Conservation (phyloP, 495 filamentous ascomycete genomes). For the Neurospora sp. region DNA sequence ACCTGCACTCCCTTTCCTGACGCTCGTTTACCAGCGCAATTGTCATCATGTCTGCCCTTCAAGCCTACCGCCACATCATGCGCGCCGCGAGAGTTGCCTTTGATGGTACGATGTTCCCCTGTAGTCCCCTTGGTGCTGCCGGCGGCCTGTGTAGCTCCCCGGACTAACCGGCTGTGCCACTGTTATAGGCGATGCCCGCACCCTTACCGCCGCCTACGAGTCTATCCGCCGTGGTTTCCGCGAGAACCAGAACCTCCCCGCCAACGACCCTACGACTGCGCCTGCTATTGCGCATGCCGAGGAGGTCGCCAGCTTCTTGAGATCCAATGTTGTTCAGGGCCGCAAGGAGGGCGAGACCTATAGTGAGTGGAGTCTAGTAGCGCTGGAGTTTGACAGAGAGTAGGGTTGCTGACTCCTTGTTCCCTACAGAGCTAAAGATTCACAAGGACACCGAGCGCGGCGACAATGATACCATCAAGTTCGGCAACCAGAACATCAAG, state of each 20-base stretch:
- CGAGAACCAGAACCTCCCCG: constrained; percentile 44
- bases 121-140: not conserved
- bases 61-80: constrained; percentile 74
- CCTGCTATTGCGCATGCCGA: constrained; percentile 62
- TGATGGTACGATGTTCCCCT: constrained; percentile 43
- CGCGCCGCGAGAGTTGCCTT: constrained; percentile 80
- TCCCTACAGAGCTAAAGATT: constrained; percentile 61
- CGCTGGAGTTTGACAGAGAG: not conserved
- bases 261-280: constrained; percentile 39
- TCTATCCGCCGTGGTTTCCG: constrained; percentile 65
- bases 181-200: constrained; percentile 51
- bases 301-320: constrained; percentile 70
- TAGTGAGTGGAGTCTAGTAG: constrained; percentile 39
- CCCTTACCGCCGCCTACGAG: constrained; percentile 58
- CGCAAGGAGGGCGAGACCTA: constrained; percentile 50
- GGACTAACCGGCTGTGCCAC: constrained; percentile 3
- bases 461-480: constrained; percentile 80
- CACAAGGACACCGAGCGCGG: constrained; percentile 85
- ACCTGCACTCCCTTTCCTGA: not conserved
- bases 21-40: not conserved
- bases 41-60: constrained; percentile 48
- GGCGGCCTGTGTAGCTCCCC: not conserved
- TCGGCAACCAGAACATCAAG: constrained; percentile 33
- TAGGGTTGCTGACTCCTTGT: constrained; percentile 1
- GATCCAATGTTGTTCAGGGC: constrained; percentile 84